phyloP scores from a whole-genome alignment of 225 moss, liverwort and hornwort species.

The Polytrichum commune region DNA sequence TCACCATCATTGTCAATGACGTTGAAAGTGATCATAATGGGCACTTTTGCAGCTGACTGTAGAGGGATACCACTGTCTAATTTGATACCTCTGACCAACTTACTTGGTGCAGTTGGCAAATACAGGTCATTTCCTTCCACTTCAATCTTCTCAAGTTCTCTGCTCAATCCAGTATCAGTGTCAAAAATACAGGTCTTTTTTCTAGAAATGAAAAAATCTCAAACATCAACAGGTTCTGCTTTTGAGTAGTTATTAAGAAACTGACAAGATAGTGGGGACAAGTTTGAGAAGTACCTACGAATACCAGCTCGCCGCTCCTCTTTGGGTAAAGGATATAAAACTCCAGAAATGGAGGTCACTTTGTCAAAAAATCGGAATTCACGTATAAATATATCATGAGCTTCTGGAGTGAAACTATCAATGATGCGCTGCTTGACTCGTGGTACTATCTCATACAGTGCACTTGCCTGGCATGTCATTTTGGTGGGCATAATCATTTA shows the following conservation, averaged over 20 bases:
- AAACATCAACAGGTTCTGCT: no score
- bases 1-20: constrained; percentile 81
- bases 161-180: constrained; percentile 11
- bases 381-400: constrained; percentile 60
- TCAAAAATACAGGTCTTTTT: no score
- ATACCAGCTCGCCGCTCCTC: constrained; percentile 79
- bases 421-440: constrained; percentile 75
- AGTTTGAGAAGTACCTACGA: constrained; percentile 39
- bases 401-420: constrained; percentile 73
- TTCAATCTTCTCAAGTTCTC: constrained; percentile 80
- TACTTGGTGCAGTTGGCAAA: constrained; percentile 78
- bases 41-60: constrained; percentile 86
- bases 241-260: no score
- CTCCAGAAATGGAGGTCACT: constrained; percentile 85
- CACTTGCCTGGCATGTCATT: constrained; percentile 47
- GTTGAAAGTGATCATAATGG: constrained; percentile 90
- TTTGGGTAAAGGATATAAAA: constrained; percentile 73
- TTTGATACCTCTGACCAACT: constrained; percentile 72
- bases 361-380: constrained; percentile 84
- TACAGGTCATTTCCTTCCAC: constrained; percentile 73
- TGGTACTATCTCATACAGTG: constrained; percentile 74
- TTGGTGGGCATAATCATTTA: neutral
- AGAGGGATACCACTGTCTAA: constrained; percentile 82
- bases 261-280: no score
- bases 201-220: no score